phyloP scores from a whole-genome alignment of 805 yeast species.

The Wickerhamiella sergipiensis region DNA sequence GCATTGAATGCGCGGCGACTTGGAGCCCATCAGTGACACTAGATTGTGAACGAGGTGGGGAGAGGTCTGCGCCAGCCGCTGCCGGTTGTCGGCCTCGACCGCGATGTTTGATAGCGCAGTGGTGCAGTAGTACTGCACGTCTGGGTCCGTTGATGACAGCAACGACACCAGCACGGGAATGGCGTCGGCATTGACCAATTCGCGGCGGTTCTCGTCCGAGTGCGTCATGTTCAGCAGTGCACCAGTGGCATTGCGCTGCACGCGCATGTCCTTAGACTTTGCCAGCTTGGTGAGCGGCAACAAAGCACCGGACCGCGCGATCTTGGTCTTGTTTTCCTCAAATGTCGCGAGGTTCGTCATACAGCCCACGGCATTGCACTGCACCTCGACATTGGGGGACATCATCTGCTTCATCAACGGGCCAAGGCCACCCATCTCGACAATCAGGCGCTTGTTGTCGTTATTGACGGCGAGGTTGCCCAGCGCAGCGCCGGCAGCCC shows the following conservation, averaged over 20 bases:
- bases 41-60: constrained; percentile 81
- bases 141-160: constrained; percentile 77
- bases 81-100: constrained; percentile 85
- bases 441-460: constrained; percentile 83
- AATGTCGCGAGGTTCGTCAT: constrained; percentile 96
- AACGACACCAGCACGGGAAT: constrained; percentile 89
- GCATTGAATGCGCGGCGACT: constrained; percentile 90
- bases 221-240: constrained; percentile 97
- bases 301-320: constrained; percentile 92
- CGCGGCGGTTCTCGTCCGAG: constrained; percentile 89
- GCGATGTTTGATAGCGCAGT: constrained; percentile 96
- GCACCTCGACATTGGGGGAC: constrained; percentile 93
- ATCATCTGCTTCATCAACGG: constrained; percentile 96
- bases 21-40: constrained; percentile 83
- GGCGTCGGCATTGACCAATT: constrained; percentile 94
- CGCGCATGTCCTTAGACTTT: constrained; percentile 85
- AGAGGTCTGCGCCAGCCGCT: constrained; percentile 78
- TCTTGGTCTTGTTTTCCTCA: constrained; percentile 90
- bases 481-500: constrained; percentile 97
- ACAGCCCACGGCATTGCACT: constrained; percentile 98
- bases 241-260: constrained; percentile 97
- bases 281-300: constrained; percentile 91
- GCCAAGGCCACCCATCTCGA: constrained; percentile 95
- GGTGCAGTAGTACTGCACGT: constrained; percentile 96
- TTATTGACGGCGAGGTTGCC: constrained; percentile 97